These are phyloP conservation scores for Taphrina sp. DNA, from an alignment of 1,139 yeast genomes.

Conservation along the genomic window DNA sequence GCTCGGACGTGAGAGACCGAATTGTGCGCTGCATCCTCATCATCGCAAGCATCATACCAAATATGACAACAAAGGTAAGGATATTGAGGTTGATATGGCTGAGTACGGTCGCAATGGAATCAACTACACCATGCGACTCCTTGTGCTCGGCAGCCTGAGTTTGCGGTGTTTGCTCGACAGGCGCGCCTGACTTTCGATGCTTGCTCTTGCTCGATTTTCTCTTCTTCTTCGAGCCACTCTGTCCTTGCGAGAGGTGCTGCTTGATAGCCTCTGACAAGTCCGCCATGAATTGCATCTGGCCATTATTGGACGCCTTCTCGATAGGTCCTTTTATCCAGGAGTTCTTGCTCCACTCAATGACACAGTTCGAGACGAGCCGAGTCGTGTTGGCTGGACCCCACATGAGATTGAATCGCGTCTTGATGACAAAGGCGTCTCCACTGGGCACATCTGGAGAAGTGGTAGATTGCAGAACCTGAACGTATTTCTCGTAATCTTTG, in stretches of 20 bases:
- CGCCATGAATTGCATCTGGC: slow-evolving; percentile 72
- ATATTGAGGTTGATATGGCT: slow-evolving; percentile 14
- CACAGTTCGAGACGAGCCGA: slow-evolving; percentile 60
- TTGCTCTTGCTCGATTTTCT: slow-evolving; percentile 41
- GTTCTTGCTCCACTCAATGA: slow-evolving; percentile 87
- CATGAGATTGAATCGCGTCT: slow-evolving; percentile 60
- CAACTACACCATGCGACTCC: background rate
- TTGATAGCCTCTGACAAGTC: slow-evolving; percentile 60
- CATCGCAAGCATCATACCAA: slow-evolving; percentile 26
- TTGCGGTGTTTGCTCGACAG: background rate
- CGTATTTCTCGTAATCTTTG: slow-evolving; percentile 58
- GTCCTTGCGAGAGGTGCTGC: slow-evolving; percentile 35
- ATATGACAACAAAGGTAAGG: slow-evolving; percentile 4
- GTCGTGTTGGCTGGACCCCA: slow-evolving; percentile 80
- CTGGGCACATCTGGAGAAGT: slow-evolving; percentile 94
- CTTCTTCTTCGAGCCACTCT: slow-evolving; percentile 41
- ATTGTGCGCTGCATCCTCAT: slow-evolving; percentile 22
- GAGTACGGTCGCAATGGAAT: slow-evolving; percentile 2
- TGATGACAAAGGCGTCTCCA: slow-evolving; percentile 75
- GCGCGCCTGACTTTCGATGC: slow-evolving; percentile 12
- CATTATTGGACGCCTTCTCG: slow-evolving; percentile 88
- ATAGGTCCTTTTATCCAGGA: slow-evolving; percentile 73
- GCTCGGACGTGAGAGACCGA: slow-evolving; percentile 1
- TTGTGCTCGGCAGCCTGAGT: background rate
- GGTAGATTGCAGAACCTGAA: slow-evolving; percentile 65